Conservation (phyloP, 805 yeast genomes). For the Candida krabiensis region DNA sequence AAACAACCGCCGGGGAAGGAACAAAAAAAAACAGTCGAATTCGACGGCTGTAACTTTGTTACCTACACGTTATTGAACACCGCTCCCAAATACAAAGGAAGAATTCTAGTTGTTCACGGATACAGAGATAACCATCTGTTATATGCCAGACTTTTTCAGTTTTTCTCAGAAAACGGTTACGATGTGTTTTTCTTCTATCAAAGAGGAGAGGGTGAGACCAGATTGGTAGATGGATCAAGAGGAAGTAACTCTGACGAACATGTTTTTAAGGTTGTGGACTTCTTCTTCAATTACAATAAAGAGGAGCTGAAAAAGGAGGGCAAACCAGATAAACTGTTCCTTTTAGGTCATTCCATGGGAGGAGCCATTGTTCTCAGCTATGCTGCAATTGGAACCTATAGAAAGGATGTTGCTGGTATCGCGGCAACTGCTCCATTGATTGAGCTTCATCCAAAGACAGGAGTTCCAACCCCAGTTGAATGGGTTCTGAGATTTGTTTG, state of each 20-base stretch:
- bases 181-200: conserved; percentile 72
- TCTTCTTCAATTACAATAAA: conserved; percentile 47
- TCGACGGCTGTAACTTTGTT: conserved; percentile 23
- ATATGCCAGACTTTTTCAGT: conserved; percentile 55
- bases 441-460: conserved; percentile 53
- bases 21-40: too few species aligned
- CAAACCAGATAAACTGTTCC: conserved; percentile 40
- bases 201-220: conserved; percentile 72
- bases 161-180: conserved; percentile 51
- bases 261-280: conserved; percentile 60
- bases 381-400: conserved; percentile 53
- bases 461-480: conserved; percentile 49
- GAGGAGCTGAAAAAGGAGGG: conserved; percentile 31
- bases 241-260: conserved; percentile 60
- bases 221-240: conserved; percentile 44
- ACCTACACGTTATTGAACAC: conserved; percentile 21
- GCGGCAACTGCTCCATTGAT: conserved; percentile 62
- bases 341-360: conserved; percentile 81
- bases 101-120: conserved; percentile 67
- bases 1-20: too few species aligned
- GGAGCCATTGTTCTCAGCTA: conserved; percentile 71
- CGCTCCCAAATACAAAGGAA: conserved; percentile 40
- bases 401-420: conserved; percentile 45
- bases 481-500: conserved; percentile 41
- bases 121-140: conserved; percentile 58